phyloP scores from a whole-genome alignment of 371 early-diverging fungal species.

The Globomyces sp. region DNA sequence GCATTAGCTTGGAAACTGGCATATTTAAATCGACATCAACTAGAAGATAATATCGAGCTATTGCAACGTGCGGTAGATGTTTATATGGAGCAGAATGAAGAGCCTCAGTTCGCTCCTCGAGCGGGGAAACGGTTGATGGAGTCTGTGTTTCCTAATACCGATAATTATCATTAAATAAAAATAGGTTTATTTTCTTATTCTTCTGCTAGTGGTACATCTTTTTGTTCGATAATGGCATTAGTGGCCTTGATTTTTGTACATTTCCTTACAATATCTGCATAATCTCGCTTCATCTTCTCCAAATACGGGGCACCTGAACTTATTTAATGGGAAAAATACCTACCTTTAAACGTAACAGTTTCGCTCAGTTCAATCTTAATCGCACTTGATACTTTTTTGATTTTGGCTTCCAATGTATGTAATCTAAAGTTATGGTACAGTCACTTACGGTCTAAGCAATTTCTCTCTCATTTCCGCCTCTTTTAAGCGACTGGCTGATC shows the following conservation, averaged over 20 bases:
- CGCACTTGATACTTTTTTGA: constrained; percentile 27
- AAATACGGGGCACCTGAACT: constrained; percentile 41
- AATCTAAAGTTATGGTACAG: constrained; percentile 1
- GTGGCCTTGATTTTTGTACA: constrained; percentile 6
- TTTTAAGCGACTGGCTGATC: constrained; percentile 38
- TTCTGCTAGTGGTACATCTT: too few species aligned
- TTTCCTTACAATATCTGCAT: constrained; percentile 34
- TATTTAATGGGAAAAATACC: background rate
- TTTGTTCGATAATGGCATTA: too few species aligned
- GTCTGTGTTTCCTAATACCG: background rate
- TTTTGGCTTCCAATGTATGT: constrained; percentile 39
- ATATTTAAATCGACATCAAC: constrained; percentile 14
- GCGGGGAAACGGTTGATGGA: constrained; percentile 3
- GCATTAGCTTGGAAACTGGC: constrained; percentile 5
- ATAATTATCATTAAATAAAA: too few species aligned
- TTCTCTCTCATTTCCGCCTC: constrained; percentile 45
- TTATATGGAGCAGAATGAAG: constrained; percentile 12
- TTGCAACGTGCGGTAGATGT: constrained; percentile 12
- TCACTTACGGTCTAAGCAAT: constrained; percentile 23
- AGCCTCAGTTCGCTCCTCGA: background rate
- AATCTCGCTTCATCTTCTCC: constrained; percentile 50
- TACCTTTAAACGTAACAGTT: constrained; percentile 49
- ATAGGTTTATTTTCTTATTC: too few species aligned
- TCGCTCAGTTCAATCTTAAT: constrained; percentile 46
- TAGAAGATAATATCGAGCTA: constrained; percentile 7